Conservation (phyloP, 148 eudicot species). For the Rhododendron vialii region DNA sequence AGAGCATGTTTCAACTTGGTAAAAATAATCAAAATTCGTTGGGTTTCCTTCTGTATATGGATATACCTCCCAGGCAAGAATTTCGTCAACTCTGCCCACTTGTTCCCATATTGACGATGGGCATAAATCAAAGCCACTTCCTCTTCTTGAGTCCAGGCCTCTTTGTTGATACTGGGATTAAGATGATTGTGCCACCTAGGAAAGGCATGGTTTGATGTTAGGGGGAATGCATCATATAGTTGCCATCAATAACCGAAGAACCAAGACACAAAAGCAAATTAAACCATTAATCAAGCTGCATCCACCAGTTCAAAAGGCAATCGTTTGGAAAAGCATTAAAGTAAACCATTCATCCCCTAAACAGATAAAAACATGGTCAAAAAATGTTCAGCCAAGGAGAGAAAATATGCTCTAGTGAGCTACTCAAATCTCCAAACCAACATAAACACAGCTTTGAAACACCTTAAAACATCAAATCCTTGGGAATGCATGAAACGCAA, state of each 20-base stretch:
- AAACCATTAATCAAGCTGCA: constrained; percentile 13
- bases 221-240: constrained; percentile 9
- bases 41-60: constrained; percentile 4
- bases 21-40: not conserved
- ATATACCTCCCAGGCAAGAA: constrained; percentile 84
- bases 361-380: not conserved
- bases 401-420: not conserved
- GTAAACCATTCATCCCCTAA: not conserved
- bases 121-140: constrained; percentile 75
- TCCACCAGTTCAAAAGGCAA: constrained; percentile 1
- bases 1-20: not conserved
- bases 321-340: not conserved
- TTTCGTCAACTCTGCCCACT: constrained; percentile 96
- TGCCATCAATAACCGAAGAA: not conserved
- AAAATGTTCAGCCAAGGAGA: not conserved
- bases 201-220: constrained; percentile 13
- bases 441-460: not conserved
- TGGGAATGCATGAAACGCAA: not conserved
- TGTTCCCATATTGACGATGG: constrained; percentile 86
- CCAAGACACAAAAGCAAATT: not conserved
- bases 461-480: not conserved
- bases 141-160: constrained; percentile 98
- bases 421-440: not conserved
- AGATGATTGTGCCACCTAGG: constrained; percentile 98
- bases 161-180: constrained; percentile 87